Percentiles rank a stretch among this genome's conserved stretches.
Evolutionary conservation across 2,329 filamentous ascomycete species (phyloP).

Genomic region (Teratosphaeria pseudoeucalypti): DNA sequence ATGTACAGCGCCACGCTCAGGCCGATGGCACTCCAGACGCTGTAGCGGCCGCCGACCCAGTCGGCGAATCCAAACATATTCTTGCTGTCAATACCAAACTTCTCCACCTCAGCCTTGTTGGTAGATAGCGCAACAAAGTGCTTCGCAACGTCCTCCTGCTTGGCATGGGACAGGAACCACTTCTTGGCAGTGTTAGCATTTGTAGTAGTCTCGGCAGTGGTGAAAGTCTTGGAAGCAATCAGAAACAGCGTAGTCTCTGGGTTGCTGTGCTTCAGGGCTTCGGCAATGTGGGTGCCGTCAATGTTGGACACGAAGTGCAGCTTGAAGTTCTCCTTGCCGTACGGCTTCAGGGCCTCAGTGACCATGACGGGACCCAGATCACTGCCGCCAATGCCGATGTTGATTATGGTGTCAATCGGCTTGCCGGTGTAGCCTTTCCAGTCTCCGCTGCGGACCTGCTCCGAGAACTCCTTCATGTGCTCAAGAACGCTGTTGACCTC

Average conservation of each 20-base stretch:
- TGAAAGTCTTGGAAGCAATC: constrained; percentile 98
- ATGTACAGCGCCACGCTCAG: constrained; percentile 90
- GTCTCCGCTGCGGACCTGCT: constrained; percentile 83
- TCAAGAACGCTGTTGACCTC: constrained; percentile 83
- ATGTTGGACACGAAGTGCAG: constrained; percentile 99
- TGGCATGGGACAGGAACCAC: constrained; percentile 86
- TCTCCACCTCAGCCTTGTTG: constrained; percentile 88
- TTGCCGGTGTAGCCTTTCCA: constrained; percentile 98
- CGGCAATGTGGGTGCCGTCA: constrained; percentile 93
- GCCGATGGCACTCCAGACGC: constrained; percentile 97
- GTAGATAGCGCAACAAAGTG: constrained; percentile 98
- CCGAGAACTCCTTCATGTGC: constrained; percentile 97
- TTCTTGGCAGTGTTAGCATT: constrained; percentile 95
- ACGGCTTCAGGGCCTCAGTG: constrained; percentile 91
- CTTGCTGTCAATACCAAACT: constrained; percentile 96
- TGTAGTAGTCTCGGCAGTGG: constrained; percentile 90
- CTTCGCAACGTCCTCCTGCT: constrained; percentile 78
- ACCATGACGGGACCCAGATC: constrained; percentile 99
- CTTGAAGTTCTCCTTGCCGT: constrained; percentile 74
- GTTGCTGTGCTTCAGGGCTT: constrained; percentile 78
- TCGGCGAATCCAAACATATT: constrained; percentile 99
- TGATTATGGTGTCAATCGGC: constrained; percentile 92
- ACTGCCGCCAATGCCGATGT: constrained; percentile 95
- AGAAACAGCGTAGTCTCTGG: constrained; percentile 99
- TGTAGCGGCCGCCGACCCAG: constrained; percentile 97